These are phyloP conservation scores for Populus hybrid DNA, from an alignment of 441 rosid species.

Conservation along the genomic window DNA sequence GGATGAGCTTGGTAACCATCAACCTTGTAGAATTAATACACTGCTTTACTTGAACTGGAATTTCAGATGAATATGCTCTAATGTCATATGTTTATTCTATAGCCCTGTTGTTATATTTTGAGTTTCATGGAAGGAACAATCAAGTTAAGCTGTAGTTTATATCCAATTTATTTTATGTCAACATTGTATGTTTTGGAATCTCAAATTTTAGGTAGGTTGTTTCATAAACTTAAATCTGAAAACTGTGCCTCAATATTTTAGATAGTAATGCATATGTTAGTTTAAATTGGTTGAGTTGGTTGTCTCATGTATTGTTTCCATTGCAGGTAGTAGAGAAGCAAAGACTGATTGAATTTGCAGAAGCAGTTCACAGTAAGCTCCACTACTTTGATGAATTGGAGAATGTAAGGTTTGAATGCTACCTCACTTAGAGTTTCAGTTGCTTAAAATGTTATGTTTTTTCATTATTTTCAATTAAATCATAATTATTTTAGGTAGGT, in stretches of 20 bases:
- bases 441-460: constrained; percentile 14
- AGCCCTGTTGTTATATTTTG: background rate
- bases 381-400: constrained; percentile 98
- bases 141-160: background rate
- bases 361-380: constrained; percentile 92
- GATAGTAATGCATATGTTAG: background rate
- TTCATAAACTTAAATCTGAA: background rate
- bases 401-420: constrained; percentile 86
- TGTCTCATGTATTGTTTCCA: constrained; percentile 16
- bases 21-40: background rate
- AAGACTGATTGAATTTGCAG: constrained; percentile 88
- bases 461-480: background rate
- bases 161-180: background rate
- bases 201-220: background rate
- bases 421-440: constrained; percentile 27
- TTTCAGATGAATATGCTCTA: background rate
- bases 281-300: constrained; percentile 9
- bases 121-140: background rate
- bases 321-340: constrained; percentile 86
- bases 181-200: background rate
- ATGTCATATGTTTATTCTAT: background rate
- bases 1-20: background rate
- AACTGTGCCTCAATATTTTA: constrained; percentile 3
- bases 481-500: background rate
- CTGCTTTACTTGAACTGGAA: background rate